Base-by-base conservation (phyloP, 257 asterid genomes). In the Scutellaria barbata region DNA sequence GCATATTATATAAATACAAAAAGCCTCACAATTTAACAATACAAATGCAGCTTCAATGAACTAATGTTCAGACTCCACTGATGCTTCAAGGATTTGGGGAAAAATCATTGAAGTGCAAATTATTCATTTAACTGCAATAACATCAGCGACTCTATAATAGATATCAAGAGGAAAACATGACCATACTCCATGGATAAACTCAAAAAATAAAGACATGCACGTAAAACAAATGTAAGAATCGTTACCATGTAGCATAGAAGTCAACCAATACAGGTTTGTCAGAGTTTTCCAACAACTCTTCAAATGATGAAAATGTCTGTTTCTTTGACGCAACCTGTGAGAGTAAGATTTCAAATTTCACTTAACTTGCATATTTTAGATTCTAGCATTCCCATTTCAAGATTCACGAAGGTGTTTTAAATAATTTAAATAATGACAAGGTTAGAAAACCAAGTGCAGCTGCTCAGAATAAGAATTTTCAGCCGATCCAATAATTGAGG, bases 211-310 rank as follows among this genome's bases (percentile, higher is more conserved):
- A 33, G 64, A 58, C 52, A 56, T 41, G 45, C 9, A 63, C 33
- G 79, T 48, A 35, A 60, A 45, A 20, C 17, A 67, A 41, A 22
- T 18, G 63, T 8, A n/a, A 52, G 68, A 43, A 66, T 14, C 16
- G 20, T 79, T 82, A 94, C 99, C 99, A 94, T 69, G 98, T 91
- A 42, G 99, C 99, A 78, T 94, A 94, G 80, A 94, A 94, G 84
- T 94, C 99, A 13, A 94, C 98, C 79, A 94, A 67, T 53, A 94
- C 85, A 12, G 99, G 96, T 74, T 88, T 94, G 52, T 91, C 95
- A 20, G 96, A 74, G 54, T 84, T 85, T 69, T 87, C 86, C 85
- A 94, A 71, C 81, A 91, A 64, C 67, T 91, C 98, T 45, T 88
- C 98, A 12, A 94, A 83, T 53, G 95, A 85, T 69, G 87, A 74